phyloP scores from a whole-genome alignment of 2,329 filamentous ascomycete genomes.

The Aspergillus spinulosporus region DNA sequence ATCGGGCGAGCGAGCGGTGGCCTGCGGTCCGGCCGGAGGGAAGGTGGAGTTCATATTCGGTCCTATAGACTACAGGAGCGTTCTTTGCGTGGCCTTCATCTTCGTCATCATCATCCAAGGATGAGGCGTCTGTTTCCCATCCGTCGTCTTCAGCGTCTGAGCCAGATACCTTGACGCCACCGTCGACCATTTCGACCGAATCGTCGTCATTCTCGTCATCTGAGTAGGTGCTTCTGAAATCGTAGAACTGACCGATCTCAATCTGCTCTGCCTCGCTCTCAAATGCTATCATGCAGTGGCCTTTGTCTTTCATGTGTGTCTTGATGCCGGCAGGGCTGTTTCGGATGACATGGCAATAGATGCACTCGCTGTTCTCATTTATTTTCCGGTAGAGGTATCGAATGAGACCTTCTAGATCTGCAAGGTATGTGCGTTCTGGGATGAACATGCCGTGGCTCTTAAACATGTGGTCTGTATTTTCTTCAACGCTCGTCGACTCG shows the following conservation, averaged over 20 bases:
- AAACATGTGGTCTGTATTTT: slow-evolving; percentile 87
- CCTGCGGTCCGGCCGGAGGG: slow-evolving; percentile 87
- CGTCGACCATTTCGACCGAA: slow-evolving; percentile 45
- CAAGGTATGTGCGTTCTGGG: slow-evolving; percentile 81
- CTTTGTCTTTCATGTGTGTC: slow-evolving; percentile 96
- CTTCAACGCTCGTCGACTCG: slow-evolving; percentile 69
- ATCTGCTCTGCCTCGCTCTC: slow-evolving; percentile 85
- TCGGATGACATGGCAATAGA: slow-evolving; percentile 83
- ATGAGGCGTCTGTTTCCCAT: slow-evolving; percentile 93
- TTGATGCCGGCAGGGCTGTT: slow-evolving; percentile 77
- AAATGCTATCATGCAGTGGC: slow-evolving; percentile 96
- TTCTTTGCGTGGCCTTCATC: slow-evolving; percentile 73
- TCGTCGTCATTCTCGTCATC: slow-evolving; percentile 69
- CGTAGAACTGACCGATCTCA: slow-evolving; percentile 94
- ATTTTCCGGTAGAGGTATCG: slow-evolving; percentile 78
- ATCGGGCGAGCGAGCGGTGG: slow-evolving; percentile 81
- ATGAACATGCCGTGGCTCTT: slow-evolving; percentile 94
- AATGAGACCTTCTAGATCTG: slow-evolving; percentile 78
- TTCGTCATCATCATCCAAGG: slow-evolving; percentile 83
- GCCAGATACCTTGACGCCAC: slow-evolving; percentile 62
- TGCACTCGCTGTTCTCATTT: slow-evolving; percentile 75
- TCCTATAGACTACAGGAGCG: slow-evolving; percentile 76
- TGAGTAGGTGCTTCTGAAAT: slow-evolving; percentile 93
- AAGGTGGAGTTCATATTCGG: slow-evolving; percentile 91
- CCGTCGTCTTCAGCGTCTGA: slow-evolving; percentile 59